A percentile compares a stretch with the other conserved stretches of the same genome.
phyloP scores from a whole-genome alignment of 352 stramenopile genomes.

The Pelagophyceae sp. region DNA sequence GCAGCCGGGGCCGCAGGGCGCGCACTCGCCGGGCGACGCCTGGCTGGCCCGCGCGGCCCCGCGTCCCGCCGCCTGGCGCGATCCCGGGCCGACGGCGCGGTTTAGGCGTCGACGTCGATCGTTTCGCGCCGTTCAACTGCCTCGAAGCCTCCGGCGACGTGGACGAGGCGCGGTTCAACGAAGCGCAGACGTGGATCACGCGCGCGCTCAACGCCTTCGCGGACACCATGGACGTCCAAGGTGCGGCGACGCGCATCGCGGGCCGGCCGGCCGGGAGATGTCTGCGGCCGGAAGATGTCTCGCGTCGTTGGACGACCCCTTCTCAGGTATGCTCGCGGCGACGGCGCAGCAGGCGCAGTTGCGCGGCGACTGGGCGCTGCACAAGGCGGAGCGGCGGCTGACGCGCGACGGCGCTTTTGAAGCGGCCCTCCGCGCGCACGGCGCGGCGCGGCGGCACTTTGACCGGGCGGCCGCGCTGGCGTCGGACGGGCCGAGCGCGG shows the following conservation, averaged over 20 bases:
- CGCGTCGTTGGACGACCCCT: no score
- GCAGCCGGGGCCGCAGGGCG: no score
- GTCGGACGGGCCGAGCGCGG: background rate
- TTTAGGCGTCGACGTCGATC: background rate
- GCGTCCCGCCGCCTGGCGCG: no score
- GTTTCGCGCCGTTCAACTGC: background rate
- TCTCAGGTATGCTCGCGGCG: background rate
- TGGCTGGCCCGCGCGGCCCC: no score
- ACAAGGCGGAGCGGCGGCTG: background rate
- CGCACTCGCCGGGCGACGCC: no score
- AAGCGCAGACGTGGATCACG: background rate
- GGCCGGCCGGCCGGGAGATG: no score
- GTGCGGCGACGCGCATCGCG: no score
- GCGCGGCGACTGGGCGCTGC: background rate
- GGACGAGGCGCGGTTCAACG: background rate
- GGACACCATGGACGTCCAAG: background rate
- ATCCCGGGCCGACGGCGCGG: no score
- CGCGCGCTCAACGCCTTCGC: background rate
- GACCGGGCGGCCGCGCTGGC: background rate
- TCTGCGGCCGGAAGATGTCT: no score
- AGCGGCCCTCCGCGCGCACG: background rate
- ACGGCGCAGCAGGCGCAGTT: background rate
- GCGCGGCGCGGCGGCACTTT: background rate
- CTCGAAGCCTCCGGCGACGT: background rate
- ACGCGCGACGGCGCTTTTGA: background rate